Evolutionary conservation across 2,329 filamentous ascomycete genomes (phyloP).

Genomic region (Scytalidium sp.): DNA sequence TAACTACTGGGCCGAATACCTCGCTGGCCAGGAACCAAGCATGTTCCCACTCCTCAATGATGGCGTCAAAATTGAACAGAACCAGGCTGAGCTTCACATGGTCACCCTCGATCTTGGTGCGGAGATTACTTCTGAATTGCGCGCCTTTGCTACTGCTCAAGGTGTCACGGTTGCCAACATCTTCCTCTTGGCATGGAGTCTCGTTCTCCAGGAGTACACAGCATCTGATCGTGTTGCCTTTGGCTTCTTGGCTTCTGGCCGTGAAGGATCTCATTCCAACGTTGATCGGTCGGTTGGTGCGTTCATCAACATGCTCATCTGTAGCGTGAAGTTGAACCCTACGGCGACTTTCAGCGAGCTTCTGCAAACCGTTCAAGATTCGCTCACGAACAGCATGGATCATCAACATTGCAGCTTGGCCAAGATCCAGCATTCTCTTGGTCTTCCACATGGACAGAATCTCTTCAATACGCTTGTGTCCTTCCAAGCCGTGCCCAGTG

Average conservation of each 20-base stretch:
- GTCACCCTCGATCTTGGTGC: slow-evolving; percentile 34
- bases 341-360: not conserved
- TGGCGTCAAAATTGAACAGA: no score
- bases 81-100: slow-evolving; percentile 30
- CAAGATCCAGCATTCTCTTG: slow-evolving; percentile 6
- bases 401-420: slow-evolving; percentile 6
- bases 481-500: no score
- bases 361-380: slow-evolving; percentile 2
- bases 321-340: slow-evolving; percentile 34
- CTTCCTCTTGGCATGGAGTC: slow-evolving; percentile 49
- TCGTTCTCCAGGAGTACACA: slow-evolving; percentile 46
- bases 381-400: not conserved
- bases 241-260: slow-evolving; percentile 50
- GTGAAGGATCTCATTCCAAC: slow-evolving; percentile 46
- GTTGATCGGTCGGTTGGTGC: slow-evolving; percentile 40
- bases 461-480: slow-evolving; percentile 9
- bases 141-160: slow-evolving; percentile 46
- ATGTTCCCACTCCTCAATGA: slow-evolving; percentile 34
- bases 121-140: slow-evolving; percentile 41
- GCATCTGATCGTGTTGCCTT: slow-evolving; percentile 46
- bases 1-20: slow-evolving; percentile 41
- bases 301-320: slow-evolving; percentile 55
- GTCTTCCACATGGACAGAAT: slow-evolving; percentile 1
- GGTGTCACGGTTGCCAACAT: slow-evolving; percentile 45
- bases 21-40: slow-evolving; percentile 42